Evolutionary conservation across 257 asterid genomes (phyloP), one percentile per base, ranked within the genome.

Genomic region (Nicotiana tomentosiformis): DNA sequence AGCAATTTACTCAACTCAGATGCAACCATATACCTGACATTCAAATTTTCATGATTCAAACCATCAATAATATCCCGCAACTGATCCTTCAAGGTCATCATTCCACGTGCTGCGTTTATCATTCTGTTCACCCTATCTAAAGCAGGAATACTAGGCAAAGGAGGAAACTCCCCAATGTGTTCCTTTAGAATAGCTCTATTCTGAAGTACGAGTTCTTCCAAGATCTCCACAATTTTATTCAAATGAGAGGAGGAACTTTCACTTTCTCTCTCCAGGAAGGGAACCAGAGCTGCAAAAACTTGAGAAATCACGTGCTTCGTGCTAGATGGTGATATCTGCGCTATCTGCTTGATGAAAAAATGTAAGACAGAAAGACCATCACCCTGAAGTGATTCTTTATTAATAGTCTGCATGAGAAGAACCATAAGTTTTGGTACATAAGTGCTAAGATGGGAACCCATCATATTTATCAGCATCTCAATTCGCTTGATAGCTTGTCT

Each of bases 21-120:
- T 86, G 97, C 99, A 82, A 94, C 98, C 99, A 94, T 94, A 89
- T 92, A 96, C 87, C 98, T 90, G 29, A 96, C 99, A 87, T 96
- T 94, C 90, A 94, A 85, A 88, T 92, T 96, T 88, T 94, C 98
- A 86, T 96, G 97, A 88, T 94, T 90, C 88, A 96, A 88, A 79
- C 99, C 97, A 87, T 89, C 93, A 82, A 94, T 93, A 84, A 91
- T 87, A 86, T 89, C 98, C 81, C 86, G 93, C 82, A 96, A 87
- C 85, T 93, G 98, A 89, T 96, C 98, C 85, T 92, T 91, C 88
- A 93, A 85, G 84, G 96, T 90, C 91, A 87, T 87, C 80, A 67
- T 74, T 56, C 99, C 97, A 72, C 97, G 95, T 33, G 92, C 98
- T 84, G 93, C 98, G 83, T 90, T 94, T 88, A 96, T 96, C 83